phyloP scores from a whole-genome alignment of 2,329 filamentous ascomycete species.

The Colletotrichum acutatum region DNA sequence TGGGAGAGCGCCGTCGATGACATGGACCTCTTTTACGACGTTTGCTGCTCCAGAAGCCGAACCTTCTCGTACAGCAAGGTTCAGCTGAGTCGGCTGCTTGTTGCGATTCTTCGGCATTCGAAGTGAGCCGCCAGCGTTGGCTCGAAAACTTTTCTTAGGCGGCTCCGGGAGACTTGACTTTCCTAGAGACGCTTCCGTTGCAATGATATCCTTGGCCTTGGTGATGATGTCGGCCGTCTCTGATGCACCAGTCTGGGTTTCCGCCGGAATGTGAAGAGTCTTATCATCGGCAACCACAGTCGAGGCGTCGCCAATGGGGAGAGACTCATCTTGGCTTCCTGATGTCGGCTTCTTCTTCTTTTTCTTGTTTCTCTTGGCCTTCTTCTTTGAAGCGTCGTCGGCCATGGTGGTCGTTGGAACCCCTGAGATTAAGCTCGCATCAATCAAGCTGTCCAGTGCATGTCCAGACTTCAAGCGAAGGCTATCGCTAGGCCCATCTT shows the following conservation, averaged over 20 bases:
- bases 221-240: neutral
- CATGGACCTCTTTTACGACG: neutral
- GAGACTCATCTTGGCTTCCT: neutral
- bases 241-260: neutral
- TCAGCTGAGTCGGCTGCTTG: conserved; percentile 21
- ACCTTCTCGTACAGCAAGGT: neutral
- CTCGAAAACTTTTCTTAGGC: conserved; percentile 40
- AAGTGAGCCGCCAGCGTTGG: conserved; percentile 47
- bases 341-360: conserved; percentile 36
- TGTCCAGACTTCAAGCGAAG: neutral
- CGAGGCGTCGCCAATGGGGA: neutral
- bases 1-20: neutral
- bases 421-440: neutral
- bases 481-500: neutral
- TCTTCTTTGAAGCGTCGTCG: neutral
- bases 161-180: neutral
- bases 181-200: neutral
- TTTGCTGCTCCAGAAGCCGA: neutral
- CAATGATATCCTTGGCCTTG: neutral
- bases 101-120: conserved; percentile 45
- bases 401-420: too few relatives aligned
- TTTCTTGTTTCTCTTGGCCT: conserved; percentile 41
- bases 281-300: neutral
- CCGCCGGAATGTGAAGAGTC: neutral
- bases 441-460: neutral